Base-by-base conservation (phyloP, 352 stramenopile species). In the Globisporangium uncinulatum region DNA sequence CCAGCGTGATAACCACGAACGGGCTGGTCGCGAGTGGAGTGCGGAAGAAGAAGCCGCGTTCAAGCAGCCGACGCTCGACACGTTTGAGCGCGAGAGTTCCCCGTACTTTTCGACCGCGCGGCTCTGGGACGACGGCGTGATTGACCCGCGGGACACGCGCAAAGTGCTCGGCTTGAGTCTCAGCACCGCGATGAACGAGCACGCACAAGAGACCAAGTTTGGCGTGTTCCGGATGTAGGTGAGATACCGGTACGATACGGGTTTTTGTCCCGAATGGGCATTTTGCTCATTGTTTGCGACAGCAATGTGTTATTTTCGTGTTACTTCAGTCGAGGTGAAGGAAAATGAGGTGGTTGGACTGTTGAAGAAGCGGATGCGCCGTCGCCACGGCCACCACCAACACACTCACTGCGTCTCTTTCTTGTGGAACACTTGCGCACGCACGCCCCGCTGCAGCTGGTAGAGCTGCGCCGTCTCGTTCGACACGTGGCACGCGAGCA, bases 71-170 rank as follows among this genome's bases (percentile, higher is more conserved):
- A 97, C 98, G 50, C 68, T 98, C 11, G 89, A 98, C 59, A 39
- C 34, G 71, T 99, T 98, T 63, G 92, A 98, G 42, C 60, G 72
- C 45, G 95, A 99, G 69, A 96, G 89, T 55, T 96, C 85, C 19
- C 80, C 94, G 6, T 98, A 98, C 63, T 99, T 95, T 73, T 97
- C 91, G 32, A 98, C 89, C 15, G 95, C 96, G 6, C 83, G 96
- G 31, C 76, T 99, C 31, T 99, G 96, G 96, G 97, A 99, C 71
- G 97, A 99, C 74, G 97, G 97, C 32, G 96, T 99, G 48, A 99
- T 99, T 65, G 85, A 98, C 55, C 94, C 97, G 3, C 91, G 90
- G 59, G 90, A 99, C 58, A 99, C 95, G 17, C 71, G 89, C 48
- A 87, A 92, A 13, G 34, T 39, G 34, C 34, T 39, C 10, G 34